phyloP scores from a whole-genome alignment of 139 green algal genomes.

The Desmodesmus armatus region DNA sequence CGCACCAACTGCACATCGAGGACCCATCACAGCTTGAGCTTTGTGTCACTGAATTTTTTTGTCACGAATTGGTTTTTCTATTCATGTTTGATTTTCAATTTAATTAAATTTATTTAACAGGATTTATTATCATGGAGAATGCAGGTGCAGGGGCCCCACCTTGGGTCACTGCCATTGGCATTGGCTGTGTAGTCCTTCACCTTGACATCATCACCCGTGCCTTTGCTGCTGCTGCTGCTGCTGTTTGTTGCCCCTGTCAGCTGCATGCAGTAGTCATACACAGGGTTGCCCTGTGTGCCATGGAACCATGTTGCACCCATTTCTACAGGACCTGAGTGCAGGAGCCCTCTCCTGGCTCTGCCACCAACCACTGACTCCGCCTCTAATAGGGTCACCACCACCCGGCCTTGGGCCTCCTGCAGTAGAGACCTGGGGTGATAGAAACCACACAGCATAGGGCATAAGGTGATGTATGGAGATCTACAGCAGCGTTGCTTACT shows the following conservation, averaged over 20 bases:
- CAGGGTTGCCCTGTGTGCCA: slow-evolving; percentile 52
- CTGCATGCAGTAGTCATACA: slow-evolving; percentile 46
- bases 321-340: slow-evolving; percentile 43
- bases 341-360: slow-evolving; percentile 42
- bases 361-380: slow-evolving; percentile 36
- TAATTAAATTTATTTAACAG: too few relatives aligned
- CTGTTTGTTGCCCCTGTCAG: neutral
- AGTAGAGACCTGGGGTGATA: too few relatives aligned
- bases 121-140: too few relatives aligned
- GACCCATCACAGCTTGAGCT: too few relatives aligned
- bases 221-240: neutral
- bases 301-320: slow-evolving; percentile 61
- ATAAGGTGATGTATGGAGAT: too few relatives aligned
- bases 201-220: neutral
- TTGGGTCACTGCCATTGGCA: neutral
- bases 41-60: too few relatives aligned
- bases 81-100: too few relatives aligned
- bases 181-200: neutral
- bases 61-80: too few relatives aligned
- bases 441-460: too few relatives aligned
- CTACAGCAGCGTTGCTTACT: too few relatives aligned
- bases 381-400: slow-evolving; percentile 48
- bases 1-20: too few relatives aligned
- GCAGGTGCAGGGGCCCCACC: too few relatives aligned
- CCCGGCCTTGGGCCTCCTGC: neutral